Conservation (phyloP, 179 eudicot species). For the Drosera spatulata region DNA sequence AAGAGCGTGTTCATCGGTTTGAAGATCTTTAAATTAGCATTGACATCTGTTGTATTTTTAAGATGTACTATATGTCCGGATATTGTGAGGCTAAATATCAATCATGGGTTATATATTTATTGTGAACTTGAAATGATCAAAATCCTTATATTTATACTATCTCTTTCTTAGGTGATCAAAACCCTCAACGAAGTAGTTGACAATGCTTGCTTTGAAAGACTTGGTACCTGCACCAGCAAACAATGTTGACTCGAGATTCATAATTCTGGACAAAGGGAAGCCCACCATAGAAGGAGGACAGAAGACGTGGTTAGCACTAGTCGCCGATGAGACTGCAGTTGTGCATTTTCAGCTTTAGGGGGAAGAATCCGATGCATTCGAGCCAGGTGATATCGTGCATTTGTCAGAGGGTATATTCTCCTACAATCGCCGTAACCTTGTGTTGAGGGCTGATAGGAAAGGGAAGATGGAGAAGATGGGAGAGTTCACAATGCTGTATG, state of each 20-base stretch:
- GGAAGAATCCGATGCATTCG: constrained; percentile 61
- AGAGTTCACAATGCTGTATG: constrained; percentile 66
- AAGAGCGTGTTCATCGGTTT: no score
- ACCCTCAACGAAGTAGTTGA: no score
- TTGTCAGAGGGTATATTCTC: constrained; percentile 66
- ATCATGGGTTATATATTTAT: no score
- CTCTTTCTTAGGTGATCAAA: no score
- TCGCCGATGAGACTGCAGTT: constrained; percentile 80
- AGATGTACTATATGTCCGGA: no score
- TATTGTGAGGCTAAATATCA: no score
- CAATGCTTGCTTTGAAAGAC: constrained; percentile 35
- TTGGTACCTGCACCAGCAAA: constrained; percentile 78
- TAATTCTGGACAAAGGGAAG: constrained; percentile 65
- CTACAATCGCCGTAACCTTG: constrained; percentile 34
- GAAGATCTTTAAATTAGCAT: no score
- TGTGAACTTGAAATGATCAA: no score
- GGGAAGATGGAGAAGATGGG: constrained; percentile 65
- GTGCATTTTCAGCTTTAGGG: constrained; percentile 92
- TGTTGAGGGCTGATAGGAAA: constrained; percentile 52
- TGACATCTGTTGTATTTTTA: no score
- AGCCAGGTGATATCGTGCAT: constrained; percentile 57
- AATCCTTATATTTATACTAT: constrained; percentile 6
- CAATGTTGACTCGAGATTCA: constrained; percentile 54
- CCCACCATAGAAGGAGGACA: constrained; percentile 32
- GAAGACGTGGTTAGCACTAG: constrained; percentile 60